These are phyloP conservation scores for Starmerella geochares DNA, from an alignment of 805 yeast genomes.

Conservation along the genomic window DNA sequence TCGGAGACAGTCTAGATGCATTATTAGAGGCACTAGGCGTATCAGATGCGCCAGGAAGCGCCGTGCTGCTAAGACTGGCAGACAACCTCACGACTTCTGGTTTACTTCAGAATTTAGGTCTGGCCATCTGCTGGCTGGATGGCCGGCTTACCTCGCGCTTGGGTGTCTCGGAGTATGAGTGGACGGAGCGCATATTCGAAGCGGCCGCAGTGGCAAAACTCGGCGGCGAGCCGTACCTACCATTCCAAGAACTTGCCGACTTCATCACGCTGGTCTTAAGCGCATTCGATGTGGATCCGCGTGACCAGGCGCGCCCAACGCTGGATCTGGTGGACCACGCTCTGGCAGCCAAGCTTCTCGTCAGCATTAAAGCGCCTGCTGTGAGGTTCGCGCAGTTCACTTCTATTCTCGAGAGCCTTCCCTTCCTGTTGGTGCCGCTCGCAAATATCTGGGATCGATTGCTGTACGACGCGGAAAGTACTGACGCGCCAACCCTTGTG, in stretches of 20 bases:
- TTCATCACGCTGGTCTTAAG: constrained; percentile 17
- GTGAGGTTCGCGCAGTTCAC: constrained; percentile 14
- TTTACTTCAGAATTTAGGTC: not conserved
- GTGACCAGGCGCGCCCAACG: not conserved
- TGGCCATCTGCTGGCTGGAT: constrained; percentile 19
- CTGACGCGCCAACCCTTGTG: constrained; percentile 10
- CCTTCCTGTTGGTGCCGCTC: constrained; percentile 34
- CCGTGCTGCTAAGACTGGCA: constrained; percentile 20
- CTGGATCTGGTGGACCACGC: not conserved
- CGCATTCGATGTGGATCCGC: constrained; percentile 21
- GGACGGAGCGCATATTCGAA: constrained; percentile 16
- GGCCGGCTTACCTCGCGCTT: constrained; percentile 15
- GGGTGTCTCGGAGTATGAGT: constrained; percentile 4
- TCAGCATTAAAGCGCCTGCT: constrained; percentile 19
- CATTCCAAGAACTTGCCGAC: constrained; percentile 19
- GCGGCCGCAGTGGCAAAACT: constrained; percentile 14
- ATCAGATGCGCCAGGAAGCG: constrained; percentile 9
- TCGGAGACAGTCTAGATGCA: constrained; percentile 5
- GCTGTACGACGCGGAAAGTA: constrained; percentile 30
- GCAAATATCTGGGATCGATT: constrained; percentile 38
- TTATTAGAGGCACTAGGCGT: constrained; percentile 15
- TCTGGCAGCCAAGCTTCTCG: constrained; percentile 11
- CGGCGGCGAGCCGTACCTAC: constrained; percentile 18
- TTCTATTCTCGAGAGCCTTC: constrained; percentile 13
- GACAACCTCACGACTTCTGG: constrained; percentile 4